These are phyloP conservation scores for Vitis amurensis DNA, from an alignment of 164 flowering plant genomes.

Conservation along the genomic window DNA sequence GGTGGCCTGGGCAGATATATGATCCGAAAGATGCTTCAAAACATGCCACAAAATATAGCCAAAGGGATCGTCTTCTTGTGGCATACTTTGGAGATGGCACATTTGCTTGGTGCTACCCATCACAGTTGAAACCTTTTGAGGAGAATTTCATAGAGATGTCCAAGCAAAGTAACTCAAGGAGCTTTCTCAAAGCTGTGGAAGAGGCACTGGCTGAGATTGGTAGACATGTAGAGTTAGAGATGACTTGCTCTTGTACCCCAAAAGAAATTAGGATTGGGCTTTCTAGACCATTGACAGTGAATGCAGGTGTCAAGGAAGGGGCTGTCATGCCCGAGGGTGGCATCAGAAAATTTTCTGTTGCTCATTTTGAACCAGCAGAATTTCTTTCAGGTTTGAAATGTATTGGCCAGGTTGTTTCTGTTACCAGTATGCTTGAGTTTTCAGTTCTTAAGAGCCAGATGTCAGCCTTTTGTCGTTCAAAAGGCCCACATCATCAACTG, in stretches of 20 bases:
- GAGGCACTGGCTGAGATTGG: slow-evolving; percentile 53
- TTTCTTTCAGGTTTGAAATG: slow-evolving; percentile 21
- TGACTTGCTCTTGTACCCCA: slow-evolving; percentile 53
- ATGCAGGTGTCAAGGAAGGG: slow-evolving; percentile 46
- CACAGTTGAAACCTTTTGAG: slow-evolving; percentile 63
- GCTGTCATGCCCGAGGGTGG: slow-evolving; percentile 25
- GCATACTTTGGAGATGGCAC: slow-evolving; percentile 73
- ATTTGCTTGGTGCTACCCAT: slow-evolving; percentile 78
- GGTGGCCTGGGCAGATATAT: slow-evolving; percentile 91
- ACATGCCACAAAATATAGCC: slow-evolving; percentile 40
- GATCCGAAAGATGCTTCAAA: slow-evolving; percentile 65
- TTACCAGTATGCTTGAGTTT: slow-evolving; percentile 24
- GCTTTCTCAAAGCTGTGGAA: slow-evolving; percentile 53
- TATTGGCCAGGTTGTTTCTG: slow-evolving; percentile 19
- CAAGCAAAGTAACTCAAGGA: slow-evolving; percentile 45
- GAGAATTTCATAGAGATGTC: slow-evolving; percentile 51
- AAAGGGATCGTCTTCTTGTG: slow-evolving; percentile 46
- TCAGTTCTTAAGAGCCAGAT: slow-evolving; percentile 29
- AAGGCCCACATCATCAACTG: slow-evolving; percentile 35
- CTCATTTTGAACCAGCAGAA: slow-evolving; percentile 18
- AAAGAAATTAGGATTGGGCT: slow-evolving; percentile 18
- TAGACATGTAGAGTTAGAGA: slow-evolving; percentile 44
- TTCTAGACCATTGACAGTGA: slow-evolving; percentile 32
- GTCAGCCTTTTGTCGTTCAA: slow-evolving; percentile 39
- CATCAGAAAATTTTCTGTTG: slow-evolving; percentile 4